Evolutionary conservation across 2,329 filamentous ascomycete species (phyloP), one percentile per base, ranked within the genome.

Genomic region (Knoxdaviesia proteae): DNA sequence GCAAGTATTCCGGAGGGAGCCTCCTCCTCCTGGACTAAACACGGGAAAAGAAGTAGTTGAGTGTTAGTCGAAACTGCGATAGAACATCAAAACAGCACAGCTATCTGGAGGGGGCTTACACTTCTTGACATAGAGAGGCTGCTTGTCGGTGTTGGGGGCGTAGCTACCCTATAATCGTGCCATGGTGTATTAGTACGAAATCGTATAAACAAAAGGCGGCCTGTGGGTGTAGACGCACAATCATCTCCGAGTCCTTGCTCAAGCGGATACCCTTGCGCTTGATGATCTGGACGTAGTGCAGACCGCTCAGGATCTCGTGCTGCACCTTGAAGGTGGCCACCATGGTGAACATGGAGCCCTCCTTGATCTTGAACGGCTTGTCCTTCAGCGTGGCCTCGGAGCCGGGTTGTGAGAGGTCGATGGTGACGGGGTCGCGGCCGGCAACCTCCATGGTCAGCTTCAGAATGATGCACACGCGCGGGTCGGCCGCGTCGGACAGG

Each of bases 171-270:
- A 51, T 48, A 37, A 32, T 6, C 11, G 36, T 10, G 37, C 34
- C 5, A 38, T 40, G 35, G 48, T 62, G 42, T 61, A 49, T 42
- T 29, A 38, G 37, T 10, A 33, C 32, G 11, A 31, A n/a, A 31
- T 36, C 34, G 10, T 32, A 38, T 39, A 31, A 42, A 41, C 32
- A 34, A 10, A 20, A 7, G 9, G 10, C 31, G 32, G 34, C 5
- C 31, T 42, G 32, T 31, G 8, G 8, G 36, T 29, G 6, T 20
- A 30, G 33, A 69, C 79, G 56, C 62, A 90, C 86, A 71, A 98
- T 81, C 90, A 98, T 98, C 67, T 96, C 88, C 53, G 92, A 82
- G 55, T 90, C 81, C 74, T 94, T 98, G 67, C 80, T 83, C 47
- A 88, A 75, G 46, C 74, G 75, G 58, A 96, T 71, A 43, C 83